These are phyloP conservation scores for Bromus sterilis DNA, from an alignment of 176 grass and related monocot species.

Conservation along the genomic window DNA sequence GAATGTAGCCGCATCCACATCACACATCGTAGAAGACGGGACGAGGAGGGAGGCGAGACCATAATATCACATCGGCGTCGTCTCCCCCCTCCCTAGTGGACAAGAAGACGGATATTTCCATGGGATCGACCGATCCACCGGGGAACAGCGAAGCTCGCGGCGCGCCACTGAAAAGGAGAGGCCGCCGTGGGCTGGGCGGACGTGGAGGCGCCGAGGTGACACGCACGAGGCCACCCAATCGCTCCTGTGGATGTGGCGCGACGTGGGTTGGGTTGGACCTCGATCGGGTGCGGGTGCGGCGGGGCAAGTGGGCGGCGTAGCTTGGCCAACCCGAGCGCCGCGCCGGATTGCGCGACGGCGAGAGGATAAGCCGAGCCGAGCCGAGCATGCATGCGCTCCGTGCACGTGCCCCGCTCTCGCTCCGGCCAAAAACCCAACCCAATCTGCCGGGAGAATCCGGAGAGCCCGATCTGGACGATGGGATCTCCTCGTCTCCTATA, in stretches of 20 bases:
- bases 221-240: not conserved
- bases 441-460: not conserved
- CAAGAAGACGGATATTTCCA: not conserved
- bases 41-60: not conserved
- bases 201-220: not conserved
- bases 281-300: no score
- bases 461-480: not conserved
- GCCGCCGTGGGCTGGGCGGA: not conserved
- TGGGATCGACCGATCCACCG: not conserved
- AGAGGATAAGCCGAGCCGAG: not conserved
- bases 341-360: not conserved
- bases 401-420: not conserved
- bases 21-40: not conserved
- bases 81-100: not conserved
- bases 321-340: not conserved
- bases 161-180: conserved; percentile 6
- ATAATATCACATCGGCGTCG: not conserved
- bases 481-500: not conserved
- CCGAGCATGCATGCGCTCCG: not conserved
- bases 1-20: not conserved
- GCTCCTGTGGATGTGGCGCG: not conserved
- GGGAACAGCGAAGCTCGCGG: not conserved
- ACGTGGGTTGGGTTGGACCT: no score
- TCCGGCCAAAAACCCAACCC: not conserved
- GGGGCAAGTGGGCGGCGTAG: not conserved